Base-by-base conservation (phyloP, 2,329 filamentous ascomycete genomes). In the Zymoseptoria crescenta region DNA sequence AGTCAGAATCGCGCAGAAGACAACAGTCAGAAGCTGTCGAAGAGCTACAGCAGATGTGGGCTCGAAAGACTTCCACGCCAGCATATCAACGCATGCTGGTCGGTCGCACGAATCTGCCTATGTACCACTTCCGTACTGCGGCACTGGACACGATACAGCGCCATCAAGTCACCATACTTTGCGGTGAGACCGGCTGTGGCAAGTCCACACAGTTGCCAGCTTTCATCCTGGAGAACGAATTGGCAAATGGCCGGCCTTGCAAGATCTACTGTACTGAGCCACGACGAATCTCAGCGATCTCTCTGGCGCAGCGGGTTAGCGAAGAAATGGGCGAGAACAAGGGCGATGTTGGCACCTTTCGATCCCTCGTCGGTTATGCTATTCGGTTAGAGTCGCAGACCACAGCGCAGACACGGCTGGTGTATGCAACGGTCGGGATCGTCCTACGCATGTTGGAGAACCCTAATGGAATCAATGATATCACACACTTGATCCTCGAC, bases 131-230 rank as follows among this genome's bases (percentile, higher is more conserved):
- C 72, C 87, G 86, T 65, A 78, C 89, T 10, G 82, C 90, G 54
- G 91, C 96, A 7, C 77, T 97, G 10, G 80, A 84, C 27, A 83
- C 89, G 1, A 86, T 99, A 29, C 87, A 90, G 52, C 80, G 83
- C 21, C 83, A 96, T 64, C 92, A 94, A 69, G 88, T 96, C 8
- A 86, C 94, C 8, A 96, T 99, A 60, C 84, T 99, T 29, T 97
- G 93, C 71, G 94, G 94, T 71, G 94, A 99, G 75, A 99, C 94
- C 2, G 94, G 94, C 66, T 96, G 88, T 72, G 94, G 94, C 64
- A 99, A 99, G 78, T 96, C 91, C 74, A 99, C 94, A 0, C 94
- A 99, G 69, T 88, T 96, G n/a, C 94, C 94, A 4, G 87, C 92
- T 0, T 97, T 95, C 70, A 83, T 99, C 56, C 79, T 99, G 7